Evolutionary conservation across 805 yeast species (phyloP).

Genomic region (Vanderwaltozyma yarrowii): DNA sequence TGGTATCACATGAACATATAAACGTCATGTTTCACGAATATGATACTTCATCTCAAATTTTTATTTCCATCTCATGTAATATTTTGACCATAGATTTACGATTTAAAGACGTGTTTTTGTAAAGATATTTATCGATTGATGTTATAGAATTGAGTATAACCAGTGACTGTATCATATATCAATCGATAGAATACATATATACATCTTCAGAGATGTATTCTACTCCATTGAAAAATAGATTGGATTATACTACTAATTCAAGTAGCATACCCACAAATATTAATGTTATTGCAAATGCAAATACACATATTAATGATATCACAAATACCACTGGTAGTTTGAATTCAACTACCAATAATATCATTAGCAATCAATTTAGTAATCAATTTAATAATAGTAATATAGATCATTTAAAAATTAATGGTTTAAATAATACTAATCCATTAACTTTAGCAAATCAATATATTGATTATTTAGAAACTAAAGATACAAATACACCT

Average conservation of each 20-base stretch:
- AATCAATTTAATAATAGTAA: slow-evolving; percentile 1
- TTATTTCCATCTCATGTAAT: too few relatives aligned
- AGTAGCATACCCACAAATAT: background rate
- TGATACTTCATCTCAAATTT: too few relatives aligned
- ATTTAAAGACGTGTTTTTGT: too few relatives aligned
- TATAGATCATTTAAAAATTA: slow-evolving; percentile 27
- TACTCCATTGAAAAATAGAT: slow-evolving; percentile 26
- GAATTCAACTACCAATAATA: background rate
- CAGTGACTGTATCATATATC: too few relatives aligned
- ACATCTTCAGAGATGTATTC: slow-evolving; percentile 20
- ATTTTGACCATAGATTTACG: too few relatives aligned
- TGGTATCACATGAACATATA: too few relatives aligned
- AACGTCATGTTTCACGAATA: too few relatives aligned
- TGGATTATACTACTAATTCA: slow-evolving; percentile 12
- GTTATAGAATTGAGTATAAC: too few relatives aligned
- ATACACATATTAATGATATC: background rate
- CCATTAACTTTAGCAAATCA: slow-evolving; percentile 49
- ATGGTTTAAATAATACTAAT: slow-evolving; percentile 25
- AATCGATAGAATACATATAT: too few relatives aligned
- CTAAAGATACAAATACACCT: slow-evolving; percentile 50
- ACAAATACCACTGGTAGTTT: background rate
- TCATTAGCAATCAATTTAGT: background rate
- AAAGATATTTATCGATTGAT: too few relatives aligned
- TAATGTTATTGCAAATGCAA: background rate
- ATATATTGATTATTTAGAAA: slow-evolving; percentile 47